A percentile compares a stretch with the other conserved stretches of the same genome.
phyloP scores from a whole-genome alignment of 2,329 filamentous ascomycete species.

The Coniochaeta ligniaria region DNA sequence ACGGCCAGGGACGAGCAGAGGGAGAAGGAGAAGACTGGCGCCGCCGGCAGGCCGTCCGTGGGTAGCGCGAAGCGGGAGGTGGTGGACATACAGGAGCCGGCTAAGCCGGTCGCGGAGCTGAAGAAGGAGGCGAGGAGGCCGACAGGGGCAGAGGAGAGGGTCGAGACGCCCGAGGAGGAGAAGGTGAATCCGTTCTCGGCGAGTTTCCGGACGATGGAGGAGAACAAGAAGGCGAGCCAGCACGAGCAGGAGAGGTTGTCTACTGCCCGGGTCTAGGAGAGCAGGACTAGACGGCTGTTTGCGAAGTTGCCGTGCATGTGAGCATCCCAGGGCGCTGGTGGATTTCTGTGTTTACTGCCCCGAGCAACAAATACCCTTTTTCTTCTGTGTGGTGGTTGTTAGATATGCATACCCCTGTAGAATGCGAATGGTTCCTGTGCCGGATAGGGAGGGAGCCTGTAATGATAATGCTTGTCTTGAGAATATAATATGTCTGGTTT shows the following conservation, averaged over 20 bases:
- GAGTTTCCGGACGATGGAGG: background rate
- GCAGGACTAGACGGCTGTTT: background rate
- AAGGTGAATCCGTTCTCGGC: constrained; percentile 10
- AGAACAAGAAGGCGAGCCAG: background rate
- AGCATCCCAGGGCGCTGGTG: background rate
- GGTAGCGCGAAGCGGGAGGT: background rate
- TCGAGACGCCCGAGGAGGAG: background rate
- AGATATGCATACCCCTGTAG: background rate
- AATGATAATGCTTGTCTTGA: background rate
- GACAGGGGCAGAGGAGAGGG: background rate
- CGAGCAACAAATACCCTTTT: background rate
- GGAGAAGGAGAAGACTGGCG: background rate
- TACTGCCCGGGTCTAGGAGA: background rate
- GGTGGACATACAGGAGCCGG: background rate
- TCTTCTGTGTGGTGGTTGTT: background rate
- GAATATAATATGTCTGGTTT: background rate
- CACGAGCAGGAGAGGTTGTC: background rate
- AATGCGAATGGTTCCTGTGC: background rate
- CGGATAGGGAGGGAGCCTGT: background rate
- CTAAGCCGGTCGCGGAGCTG: background rate
- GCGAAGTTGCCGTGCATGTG: background rate
- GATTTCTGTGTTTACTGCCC: background rate
- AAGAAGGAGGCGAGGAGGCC: constrained; percentile 2
- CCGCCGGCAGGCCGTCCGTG: background rate
- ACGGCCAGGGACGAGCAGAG: background rate